Conservation (phyloP, 495 filamentous ascomycete species). For the Penicillium bovifimosum region DNA sequence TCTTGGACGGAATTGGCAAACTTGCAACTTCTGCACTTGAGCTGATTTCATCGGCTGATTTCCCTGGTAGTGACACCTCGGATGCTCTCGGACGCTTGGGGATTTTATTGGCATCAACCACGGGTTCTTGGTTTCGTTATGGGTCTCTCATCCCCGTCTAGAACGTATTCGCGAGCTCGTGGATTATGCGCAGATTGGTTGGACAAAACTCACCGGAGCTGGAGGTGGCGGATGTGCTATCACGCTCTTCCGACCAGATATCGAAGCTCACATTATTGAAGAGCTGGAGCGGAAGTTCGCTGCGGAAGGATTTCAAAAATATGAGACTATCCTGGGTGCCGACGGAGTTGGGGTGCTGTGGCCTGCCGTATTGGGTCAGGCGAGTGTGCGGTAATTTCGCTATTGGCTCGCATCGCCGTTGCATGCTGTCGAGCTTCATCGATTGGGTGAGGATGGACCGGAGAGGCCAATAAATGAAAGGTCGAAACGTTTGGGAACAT, state of each 20-base stretch:
- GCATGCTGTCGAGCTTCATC: too few relatives aligned
- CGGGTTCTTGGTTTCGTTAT: slow-evolving; percentile 77
- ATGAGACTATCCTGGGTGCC: slow-evolving; percentile 80
- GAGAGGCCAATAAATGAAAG: too few relatives aligned
- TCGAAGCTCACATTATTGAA: slow-evolving; percentile 43
- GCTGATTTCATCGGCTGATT: slow-evolving; percentile 31
- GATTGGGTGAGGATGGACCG: too few relatives aligned
- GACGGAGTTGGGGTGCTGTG: slow-evolving; percentile 91
- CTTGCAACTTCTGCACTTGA: slow-evolving; percentile 70
- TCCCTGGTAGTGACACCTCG: slow-evolving; percentile 41
- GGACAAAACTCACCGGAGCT: slow-evolving; percentile 94
- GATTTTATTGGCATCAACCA: slow-evolving; percentile 90
- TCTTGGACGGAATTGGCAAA: slow-evolving; percentile 77
- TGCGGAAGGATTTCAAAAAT: slow-evolving; percentile 71
- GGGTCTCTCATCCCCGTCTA: slow-evolving; percentile 82
- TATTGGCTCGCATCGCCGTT: too few relatives aligned
- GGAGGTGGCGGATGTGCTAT: slow-evolving; percentile 96
- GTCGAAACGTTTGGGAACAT: too few relatives aligned
- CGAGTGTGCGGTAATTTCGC: too few relatives aligned
- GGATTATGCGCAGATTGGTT: slow-evolving; percentile 79
- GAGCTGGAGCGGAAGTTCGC: slow-evolving; percentile 61
- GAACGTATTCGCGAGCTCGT: slow-evolving; percentile 90
- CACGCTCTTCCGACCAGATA: slow-evolving; percentile 69
- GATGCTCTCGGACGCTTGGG: slow-evolving; percentile 63
- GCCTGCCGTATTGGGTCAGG: slow-evolving; percentile 84